Percentiles rank a stretch among this genome's conserved stretches.
Evolutionary conservation across 2,329 filamentous ascomycete genomes (phyloP).

Genomic region (Xylariaceae sp.): DNA sequence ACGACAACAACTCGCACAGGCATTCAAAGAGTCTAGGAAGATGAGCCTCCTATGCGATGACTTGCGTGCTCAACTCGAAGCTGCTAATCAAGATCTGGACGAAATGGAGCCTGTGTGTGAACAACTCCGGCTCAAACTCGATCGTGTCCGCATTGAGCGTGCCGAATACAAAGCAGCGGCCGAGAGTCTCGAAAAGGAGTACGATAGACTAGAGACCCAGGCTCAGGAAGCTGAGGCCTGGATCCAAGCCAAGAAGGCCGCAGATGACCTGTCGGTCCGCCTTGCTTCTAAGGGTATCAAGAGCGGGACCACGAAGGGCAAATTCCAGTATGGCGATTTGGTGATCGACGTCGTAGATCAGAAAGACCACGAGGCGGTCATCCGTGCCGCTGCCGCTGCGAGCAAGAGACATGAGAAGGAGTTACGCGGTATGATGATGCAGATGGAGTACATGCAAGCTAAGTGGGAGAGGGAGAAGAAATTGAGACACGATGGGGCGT

Average conservation of each 20-base stretch:
- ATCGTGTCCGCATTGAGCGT: conserved; percentile 66
- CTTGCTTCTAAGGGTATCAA: conserved; percentile 18
- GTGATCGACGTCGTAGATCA: conserved; percentile 48
- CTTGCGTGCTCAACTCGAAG: conserved; percentile 28
- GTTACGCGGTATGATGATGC: conserved; percentile 77
- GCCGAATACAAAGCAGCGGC: conserved; percentile 53
- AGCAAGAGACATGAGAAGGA: conserved; percentile 72
- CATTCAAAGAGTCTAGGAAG: conserved; percentile 50
- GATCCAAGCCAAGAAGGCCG: conserved; percentile 31
- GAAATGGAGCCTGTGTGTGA: conserved; percentile 30
- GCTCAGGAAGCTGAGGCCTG: conserved; percentile 38
- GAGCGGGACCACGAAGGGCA: conserved; percentile 26
- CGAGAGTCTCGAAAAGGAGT: conserved; percentile 53
- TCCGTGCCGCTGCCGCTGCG: conserved; percentile 57
- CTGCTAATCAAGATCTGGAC: conserved; percentile 23
- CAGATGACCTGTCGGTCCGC: conserved; percentile 15
- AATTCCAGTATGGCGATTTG: conserved; percentile 41
- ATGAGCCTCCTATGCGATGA: conserved; percentile 49
- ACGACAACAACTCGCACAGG: conserved; percentile 29
- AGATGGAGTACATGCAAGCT: conserved; percentile 88
- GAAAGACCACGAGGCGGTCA: conserved; percentile 44
- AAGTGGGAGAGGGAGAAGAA: conserved; percentile 76
- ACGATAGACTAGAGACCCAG: conserved; percentile 44
- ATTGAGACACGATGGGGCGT: conserved; percentile 77
- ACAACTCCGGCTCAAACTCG: conserved; percentile 63